Evolutionary conservation across 768 basidiomycete genomes (phyloP).

Genomic region (Termitomyces sp.): DNA sequence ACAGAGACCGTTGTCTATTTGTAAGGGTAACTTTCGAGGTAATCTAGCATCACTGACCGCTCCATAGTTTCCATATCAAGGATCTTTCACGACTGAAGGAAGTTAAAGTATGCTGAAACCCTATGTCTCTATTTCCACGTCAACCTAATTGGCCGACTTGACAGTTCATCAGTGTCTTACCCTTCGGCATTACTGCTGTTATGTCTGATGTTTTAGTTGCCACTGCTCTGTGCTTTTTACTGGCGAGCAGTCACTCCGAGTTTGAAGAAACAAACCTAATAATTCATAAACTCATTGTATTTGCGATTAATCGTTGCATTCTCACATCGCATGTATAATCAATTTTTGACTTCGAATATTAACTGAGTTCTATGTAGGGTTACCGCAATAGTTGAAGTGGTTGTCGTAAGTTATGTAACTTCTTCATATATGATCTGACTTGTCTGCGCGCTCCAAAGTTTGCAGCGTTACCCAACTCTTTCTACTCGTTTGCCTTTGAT

Average conservation of each 20-base stretch:
- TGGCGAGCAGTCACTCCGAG: slow-evolving; percentile 34
- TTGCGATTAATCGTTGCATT: slow-evolving; percentile 46
- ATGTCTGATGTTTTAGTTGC: slow-evolving; percentile 44
- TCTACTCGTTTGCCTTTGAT: slow-evolving; percentile 45
- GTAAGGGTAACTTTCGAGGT: slow-evolving; percentile 17
- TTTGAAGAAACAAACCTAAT: slow-evolving; percentile 37
- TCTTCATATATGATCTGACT: neutral
- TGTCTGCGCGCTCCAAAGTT: slow-evolving; percentile 23
- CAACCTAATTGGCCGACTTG: neutral
- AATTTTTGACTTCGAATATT: neutral
- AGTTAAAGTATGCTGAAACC: slow-evolving; percentile 24
- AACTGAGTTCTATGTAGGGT: slow-evolving; percentile 21
- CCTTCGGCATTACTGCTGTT: slow-evolving; percentile 40
- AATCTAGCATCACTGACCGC: neutral
- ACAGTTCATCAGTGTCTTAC: slow-evolving; percentile 32
- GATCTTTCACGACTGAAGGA: slow-evolving; percentile 30
- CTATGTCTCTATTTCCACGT: neutral
- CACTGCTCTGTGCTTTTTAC: slow-evolving; percentile 33
- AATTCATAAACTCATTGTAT: slow-evolving; percentile 41
- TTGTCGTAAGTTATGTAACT: slow-evolving; percentile 21
- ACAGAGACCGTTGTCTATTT: slow-evolving; percentile 33
- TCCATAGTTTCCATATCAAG: slow-evolving; percentile 31
- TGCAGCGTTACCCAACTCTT: slow-evolving; percentile 32
- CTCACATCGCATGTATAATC: slow-evolving; percentile 41
- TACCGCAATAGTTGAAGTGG: slow-evolving; percentile 33